Evolutionary conservation across 2,329 filamentous ascomycete genomes (phyloP), one percentile per base, ranked within the genome.

Genomic region (Aspergillus transmontanensis): DNA sequence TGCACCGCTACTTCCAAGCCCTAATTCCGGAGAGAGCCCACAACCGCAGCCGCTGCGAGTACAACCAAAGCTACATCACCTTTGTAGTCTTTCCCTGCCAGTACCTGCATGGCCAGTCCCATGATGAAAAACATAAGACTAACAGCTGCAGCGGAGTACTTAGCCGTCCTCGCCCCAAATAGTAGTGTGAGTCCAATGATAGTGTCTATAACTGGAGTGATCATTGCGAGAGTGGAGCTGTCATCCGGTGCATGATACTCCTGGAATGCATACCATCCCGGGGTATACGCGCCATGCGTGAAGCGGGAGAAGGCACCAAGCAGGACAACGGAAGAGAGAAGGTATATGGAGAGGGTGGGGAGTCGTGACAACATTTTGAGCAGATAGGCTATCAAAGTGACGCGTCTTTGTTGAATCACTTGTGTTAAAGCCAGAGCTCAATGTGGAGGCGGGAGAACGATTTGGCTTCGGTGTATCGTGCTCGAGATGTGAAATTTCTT

Each of bases 271-370:
- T 61, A 61, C 32, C 21, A 58, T 14, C 16, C 7, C 6, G 59
- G 54, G 12, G 54, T 58, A 30, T 58, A 61, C 6, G 5, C n/a
- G 41, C 59, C 59, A 39, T 58, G 54, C 6, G 55, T 58, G 55
- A 61, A 51, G 23, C 59, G 59, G 10, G 59, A 61, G 59, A 61
- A 58, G 6, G 59, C 43, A 28, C 54, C 59, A 2, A 45, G 54
- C 16, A 58, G 34, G 6, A 61, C 32, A 26, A 51, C 14, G 11
- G 9, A 7, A 26, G 59, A 50, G 46, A 61, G 59, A 14, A 51
- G 16, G 36, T 53, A 58, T 41, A 28, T 7, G 3, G 54, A 21
- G 54, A 58, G 16, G 16, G 6, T 23, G 0, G n/a, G 1, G 23
- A 50, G 46, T 4, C 4, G 14, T 19, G 48, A 16, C 3, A 28